A percentile compares a stretch with the other conserved stretches of the same genome.
These are phyloP conservation scores for Tubosaeta sp. DNA, from an alignment of 768 basidiomycete genomes.

Conservation along the genomic window DNA sequence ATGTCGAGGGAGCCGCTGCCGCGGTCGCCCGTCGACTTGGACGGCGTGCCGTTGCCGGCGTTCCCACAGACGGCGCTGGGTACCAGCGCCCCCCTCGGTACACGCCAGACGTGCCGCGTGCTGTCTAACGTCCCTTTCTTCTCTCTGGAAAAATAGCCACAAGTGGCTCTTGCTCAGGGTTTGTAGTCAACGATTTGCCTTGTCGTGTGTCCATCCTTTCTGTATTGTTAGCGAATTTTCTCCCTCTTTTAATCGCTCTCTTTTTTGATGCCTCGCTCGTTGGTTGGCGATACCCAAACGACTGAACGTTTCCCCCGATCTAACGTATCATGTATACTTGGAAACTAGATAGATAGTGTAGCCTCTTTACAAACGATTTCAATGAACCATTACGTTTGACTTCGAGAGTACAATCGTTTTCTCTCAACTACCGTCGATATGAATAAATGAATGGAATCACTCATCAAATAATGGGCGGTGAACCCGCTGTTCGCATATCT, in stretches of 20 bases:
- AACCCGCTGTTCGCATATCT: too few relatives aligned
- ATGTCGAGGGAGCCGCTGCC: conserved; percentile 28
- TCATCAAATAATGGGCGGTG: too few relatives aligned
- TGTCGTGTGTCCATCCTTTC: neutral
- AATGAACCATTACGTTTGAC: neutral
- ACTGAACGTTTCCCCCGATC: neutral
- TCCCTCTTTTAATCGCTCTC: neutral
- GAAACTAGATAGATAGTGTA: neutral
- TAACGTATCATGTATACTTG: neutral
- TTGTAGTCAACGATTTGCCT: neutral
- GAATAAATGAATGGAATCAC: too few relatives aligned
- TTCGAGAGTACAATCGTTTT: neutral
- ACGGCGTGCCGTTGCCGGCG: conserved; percentile 12
- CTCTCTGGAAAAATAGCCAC: neutral
- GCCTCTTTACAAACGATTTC: neutral
- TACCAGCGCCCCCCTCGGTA: conserved; percentile 21
- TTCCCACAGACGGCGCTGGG: conserved; percentile 18
- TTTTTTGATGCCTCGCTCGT: neutral
- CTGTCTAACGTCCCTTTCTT: conserved; percentile 6
- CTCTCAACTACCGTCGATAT: too few relatives aligned
- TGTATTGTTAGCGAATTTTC: neutral
- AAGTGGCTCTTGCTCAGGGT: neutral
- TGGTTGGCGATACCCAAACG: neutral
- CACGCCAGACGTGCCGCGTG: conserved; percentile 12
- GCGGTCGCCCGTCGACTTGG: conserved; percentile 16